Base-by-base conservation (phyloP, 2,329 filamentous ascomycete species). In the Emydomyces testavorans region DNA sequence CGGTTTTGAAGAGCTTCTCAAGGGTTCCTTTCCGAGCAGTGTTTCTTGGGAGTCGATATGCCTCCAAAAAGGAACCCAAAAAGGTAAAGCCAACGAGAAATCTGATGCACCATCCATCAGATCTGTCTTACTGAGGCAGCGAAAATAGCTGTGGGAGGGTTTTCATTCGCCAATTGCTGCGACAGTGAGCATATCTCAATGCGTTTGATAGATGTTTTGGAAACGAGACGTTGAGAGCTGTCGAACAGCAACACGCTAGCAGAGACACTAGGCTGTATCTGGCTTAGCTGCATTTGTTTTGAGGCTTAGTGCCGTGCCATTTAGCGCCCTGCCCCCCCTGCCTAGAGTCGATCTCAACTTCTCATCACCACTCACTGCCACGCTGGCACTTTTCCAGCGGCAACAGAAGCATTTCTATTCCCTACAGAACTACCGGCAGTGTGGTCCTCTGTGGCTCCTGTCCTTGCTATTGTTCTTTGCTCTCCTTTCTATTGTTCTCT, bases 401-500 rank as follows among this genome's bases (percentile, higher is more conserved):
- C 41, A 34, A 44, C 41, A 44, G 31, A 35, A 13, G 23, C 15
- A 31, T 29, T 29, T 29, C 43, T 46, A 36, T 46, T 28, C 21
- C 32, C 29, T 18, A 34, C 4, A 26, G 21, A 6, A 5, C 2
- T 11, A 10, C 11, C 31, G 2, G n/a, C 20, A 8, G 2, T 20
- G 2, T 34, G 21, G 34, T 37, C 6, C 16, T 7, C 31, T 4
- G 7, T 20, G 34, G 1, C 5, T 7, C 43, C 29, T 37, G 15
- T 35, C 18, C 32, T 37, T 46, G 32, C 43, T 46, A 46, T 46
- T 46, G 43, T 46, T 36, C 24, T 29, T 37, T 18, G 20, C 10
- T 24, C 8, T 42, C 4, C 20, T 16, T 20, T 23, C 38, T 41
- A 45, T 45, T 35, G 41, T 45, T 35, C 13, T 29, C n/a, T 13